Conservation (phyloP, 2,329 filamentous ascomycete species). For the Fusarium nygamai region DNA sequence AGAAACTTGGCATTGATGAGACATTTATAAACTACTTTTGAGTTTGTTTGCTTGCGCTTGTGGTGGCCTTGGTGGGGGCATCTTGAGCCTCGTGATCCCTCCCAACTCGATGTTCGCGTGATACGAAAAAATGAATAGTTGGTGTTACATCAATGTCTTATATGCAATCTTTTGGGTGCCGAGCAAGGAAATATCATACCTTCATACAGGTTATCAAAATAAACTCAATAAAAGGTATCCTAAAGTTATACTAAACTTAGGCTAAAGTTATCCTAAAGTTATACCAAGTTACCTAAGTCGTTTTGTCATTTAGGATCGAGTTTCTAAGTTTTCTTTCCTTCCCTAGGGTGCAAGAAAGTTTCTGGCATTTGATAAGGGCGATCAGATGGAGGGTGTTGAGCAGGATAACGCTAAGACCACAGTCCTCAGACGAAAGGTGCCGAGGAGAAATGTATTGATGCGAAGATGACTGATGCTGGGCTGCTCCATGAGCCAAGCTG, state of each 20-base stretch:
- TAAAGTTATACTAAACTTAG: background rate
- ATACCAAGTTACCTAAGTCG: background rate
- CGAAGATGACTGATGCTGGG: background rate
- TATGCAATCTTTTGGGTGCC: background rate
- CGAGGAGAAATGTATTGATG: background rate
- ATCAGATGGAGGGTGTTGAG: background rate
- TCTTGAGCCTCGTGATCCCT: conserved; percentile 30
- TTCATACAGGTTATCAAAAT: background rate
- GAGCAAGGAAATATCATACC: background rate
- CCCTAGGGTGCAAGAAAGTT: background rate
- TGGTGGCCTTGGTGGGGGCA: conserved; percentile 29
- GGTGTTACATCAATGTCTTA: conserved; percentile 30
- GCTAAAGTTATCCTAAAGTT: background rate
- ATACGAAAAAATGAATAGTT: conserved; percentile 8
- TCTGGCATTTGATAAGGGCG: background rate
- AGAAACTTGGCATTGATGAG: conserved; percentile 32
- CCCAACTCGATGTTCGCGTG: conserved; percentile 19
- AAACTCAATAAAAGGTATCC: background rate
- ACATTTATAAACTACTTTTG: conserved; percentile 21
- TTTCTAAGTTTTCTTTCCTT: background rate
- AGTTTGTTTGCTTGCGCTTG: conserved; percentile 1
- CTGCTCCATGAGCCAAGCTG: background rate
- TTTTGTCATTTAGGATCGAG: background rate
- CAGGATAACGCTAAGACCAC: background rate
- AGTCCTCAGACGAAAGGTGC: background rate